A percentile compares a stretch with the other conserved stretches of the same genome.
phyloP scores from a whole-genome alignment of 352 stramenopile genomes.

The Phytophthora podocarpi region DNA sequence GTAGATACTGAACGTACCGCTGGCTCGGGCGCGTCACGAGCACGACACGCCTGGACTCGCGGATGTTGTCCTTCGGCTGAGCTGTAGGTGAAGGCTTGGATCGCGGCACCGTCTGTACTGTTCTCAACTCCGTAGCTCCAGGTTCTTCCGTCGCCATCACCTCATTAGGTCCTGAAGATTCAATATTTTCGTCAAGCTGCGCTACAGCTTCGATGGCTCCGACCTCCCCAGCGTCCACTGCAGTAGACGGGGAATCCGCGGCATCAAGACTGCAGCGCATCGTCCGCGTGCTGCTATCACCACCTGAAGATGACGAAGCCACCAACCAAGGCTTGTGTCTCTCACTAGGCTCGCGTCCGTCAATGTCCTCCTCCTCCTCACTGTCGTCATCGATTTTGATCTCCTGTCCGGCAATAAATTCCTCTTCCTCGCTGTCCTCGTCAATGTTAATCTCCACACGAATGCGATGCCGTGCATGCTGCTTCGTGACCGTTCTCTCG shows the following conservation, averaged over 20 bases:
- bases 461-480: neutral
- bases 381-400: slow-evolving; percentile 28
- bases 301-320: slow-evolving; percentile 27
- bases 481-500: neutral
- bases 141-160: slow-evolving; percentile 3
- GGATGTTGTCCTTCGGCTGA: slow-evolving; percentile 21
- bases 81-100: slow-evolving; percentile 1
- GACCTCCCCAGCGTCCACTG: neutral
- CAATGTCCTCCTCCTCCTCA: slow-evolving; percentile 33
- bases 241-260: slow-evolving; percentile 15
- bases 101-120: slow-evolving; percentile 7
- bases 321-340: slow-evolving; percentile 22
- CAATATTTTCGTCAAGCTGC: slow-evolving; percentile 19
- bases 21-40: slow-evolving; percentile 77
- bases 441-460: slow-evolving; percentile 27
- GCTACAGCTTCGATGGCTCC: slow-evolving; percentile 20
- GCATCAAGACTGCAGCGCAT: slow-evolving; percentile 45
- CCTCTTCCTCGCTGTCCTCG: slow-evolving; percentile 24
- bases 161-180: slow-evolving; percentile 7
- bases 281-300: slow-evolving; percentile 34
- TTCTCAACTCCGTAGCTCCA: slow-evolving; percentile 1
- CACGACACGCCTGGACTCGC: slow-evolving; percentile 59
- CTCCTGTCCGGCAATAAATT: slow-evolving; percentile 17
- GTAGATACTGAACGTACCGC: slow-evolving; percentile 37
- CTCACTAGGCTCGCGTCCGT: slow-evolving; percentile 29